Percentiles rank a stretch among this genome's conserved stretches.
Conservation (phyloP, 2,329 filamentous ascomycete genomes). For the Claviceps capensis region DNA sequence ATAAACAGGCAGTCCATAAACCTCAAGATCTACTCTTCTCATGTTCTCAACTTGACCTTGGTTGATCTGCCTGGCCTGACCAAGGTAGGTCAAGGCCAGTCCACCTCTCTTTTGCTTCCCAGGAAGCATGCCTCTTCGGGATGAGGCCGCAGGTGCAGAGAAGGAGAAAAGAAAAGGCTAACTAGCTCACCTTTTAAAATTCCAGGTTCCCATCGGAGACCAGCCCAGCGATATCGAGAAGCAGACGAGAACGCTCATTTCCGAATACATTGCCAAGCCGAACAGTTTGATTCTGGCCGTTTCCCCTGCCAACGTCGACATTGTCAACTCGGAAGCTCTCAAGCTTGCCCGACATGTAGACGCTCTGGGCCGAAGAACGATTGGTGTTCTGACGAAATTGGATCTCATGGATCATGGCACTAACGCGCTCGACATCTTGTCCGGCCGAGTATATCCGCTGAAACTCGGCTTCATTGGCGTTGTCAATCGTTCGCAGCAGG, state of each 20-base stretch:
- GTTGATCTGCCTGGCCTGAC: constrained; percentile 93
- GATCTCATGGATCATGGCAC: constrained; percentile 99
- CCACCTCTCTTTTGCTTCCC: background rate
- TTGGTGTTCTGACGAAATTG: constrained; percentile 92
- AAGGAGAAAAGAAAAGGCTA: background rate
- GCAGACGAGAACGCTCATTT: constrained; percentile 89
- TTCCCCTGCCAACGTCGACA: constrained; percentile 92
- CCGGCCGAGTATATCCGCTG: constrained; percentile 86
- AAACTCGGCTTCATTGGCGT: constrained; percentile 97
- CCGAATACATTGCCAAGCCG: constrained; percentile 96
- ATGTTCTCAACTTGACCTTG: constrained; percentile 89
- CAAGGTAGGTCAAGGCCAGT: constrained; percentile 46
- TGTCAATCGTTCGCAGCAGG: constrained; percentile 94
- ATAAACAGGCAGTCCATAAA: constrained; percentile 98
- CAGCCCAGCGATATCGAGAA: constrained; percentile 97
- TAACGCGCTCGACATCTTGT: constrained; percentile 94
- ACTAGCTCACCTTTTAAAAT: background rate
- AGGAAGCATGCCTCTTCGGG: constrained; percentile 5
- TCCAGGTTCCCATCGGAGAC: constrained; percentile 84
- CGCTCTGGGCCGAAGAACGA: constrained; percentile 83
- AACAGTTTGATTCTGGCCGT: constrained; percentile 97
- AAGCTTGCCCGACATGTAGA: constrained; percentile 97
- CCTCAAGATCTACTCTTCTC: constrained; percentile 93
- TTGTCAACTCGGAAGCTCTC: constrained; percentile 94
- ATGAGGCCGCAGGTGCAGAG: background rate